These are phyloP conservation scores for Phyllosticta citrichinensis DNA, from an alignment of 2,329 filamentous ascomycete genomes.

Conservation along the genomic window DNA sequence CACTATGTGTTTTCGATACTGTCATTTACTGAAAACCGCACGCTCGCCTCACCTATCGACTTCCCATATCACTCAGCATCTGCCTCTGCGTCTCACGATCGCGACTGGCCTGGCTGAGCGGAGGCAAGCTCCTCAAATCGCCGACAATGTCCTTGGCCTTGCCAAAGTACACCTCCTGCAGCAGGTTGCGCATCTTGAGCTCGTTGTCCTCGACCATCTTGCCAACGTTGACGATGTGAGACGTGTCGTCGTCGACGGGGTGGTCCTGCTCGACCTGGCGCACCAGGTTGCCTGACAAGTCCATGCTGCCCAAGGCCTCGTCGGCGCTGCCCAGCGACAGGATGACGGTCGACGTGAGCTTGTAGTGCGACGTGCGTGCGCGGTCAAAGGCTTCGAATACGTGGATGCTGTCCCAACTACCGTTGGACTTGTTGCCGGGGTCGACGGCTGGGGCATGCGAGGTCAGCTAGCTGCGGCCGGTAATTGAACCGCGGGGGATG, in stretches of 20 bases:
- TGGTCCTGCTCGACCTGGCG: constrained; percentile 89
- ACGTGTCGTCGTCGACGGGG: constrained; percentile 78
- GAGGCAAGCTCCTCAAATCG: constrained; percentile 45
- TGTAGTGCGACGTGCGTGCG: constrained; percentile 87
- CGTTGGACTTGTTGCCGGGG: constrained; percentile 56
- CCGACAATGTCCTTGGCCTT: constrained; percentile 98
- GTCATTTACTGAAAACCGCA: neutral
- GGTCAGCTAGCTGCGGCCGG: neutral
- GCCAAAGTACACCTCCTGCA: constrained; percentile 97
- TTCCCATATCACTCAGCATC: neutral
- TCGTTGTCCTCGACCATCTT: constrained; percentile 97
- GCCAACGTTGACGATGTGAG: constrained; percentile 92
- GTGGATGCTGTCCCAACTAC: constrained; percentile 96
- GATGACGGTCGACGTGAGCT: constrained; percentile 94
- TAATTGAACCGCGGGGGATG: neutral
- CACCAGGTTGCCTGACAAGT: constrained; percentile 96
- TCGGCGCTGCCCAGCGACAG: constrained; percentile 66
- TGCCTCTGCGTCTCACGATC: neutral
- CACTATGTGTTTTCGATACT: no score
- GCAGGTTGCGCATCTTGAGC: constrained; percentile 94
- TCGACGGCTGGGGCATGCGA: constrained; percentile 48
- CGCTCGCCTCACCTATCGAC: neutral
- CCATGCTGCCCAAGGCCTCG: constrained; percentile 68
- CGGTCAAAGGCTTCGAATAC: constrained; percentile 95
- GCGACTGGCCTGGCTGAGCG: neutral